A percentile compares a stretch with the other conserved stretches of the same genome.
Conservation (phyloP, 371 early-diverging fungal species). For the Umbelopsis sp. region DNA sequence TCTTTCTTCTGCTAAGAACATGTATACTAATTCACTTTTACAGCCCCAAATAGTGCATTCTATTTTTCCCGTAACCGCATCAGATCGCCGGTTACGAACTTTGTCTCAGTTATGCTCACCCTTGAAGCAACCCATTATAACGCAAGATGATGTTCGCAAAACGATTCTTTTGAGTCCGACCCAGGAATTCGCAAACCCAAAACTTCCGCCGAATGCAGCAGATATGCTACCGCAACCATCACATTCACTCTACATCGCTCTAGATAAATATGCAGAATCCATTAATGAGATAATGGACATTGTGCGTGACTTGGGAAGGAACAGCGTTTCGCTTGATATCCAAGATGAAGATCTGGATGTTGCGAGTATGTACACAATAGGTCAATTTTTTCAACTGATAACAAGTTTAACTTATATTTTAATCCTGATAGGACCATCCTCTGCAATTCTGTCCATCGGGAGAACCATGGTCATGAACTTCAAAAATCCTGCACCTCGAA, state of each 20-base stretch:
- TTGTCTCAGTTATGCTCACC: slow-evolving; percentile 42
- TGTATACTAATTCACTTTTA: too few relatives aligned
- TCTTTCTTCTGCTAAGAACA: too few relatives aligned
- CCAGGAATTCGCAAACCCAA: too few relatives aligned
- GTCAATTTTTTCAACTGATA: background rate
- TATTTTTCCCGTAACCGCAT: slow-evolving; percentile 43
- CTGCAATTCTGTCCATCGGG: slow-evolving; percentile 38
- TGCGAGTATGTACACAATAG: slow-evolving; percentile 16
- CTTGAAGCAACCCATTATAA: background rate
- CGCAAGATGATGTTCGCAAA: slow-evolving; percentile 14
- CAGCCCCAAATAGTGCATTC: slow-evolving; percentile 46
- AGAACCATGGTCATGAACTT: slow-evolving; percentile 42
- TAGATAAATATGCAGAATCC: slow-evolving; percentile 46
- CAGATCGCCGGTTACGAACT: slow-evolving; percentile 45
- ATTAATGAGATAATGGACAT: slow-evolving; percentile 37
- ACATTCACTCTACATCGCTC: slow-evolving; percentile 22
- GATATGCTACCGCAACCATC: slow-evolving; percentile 1
- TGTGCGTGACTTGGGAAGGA: slow-evolving; percentile 34
- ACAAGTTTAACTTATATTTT: background rate
- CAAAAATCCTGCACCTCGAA: slow-evolving; percentile 40
- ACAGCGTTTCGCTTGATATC: slow-evolving; percentile 37
- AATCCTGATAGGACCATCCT: slow-evolving; percentile 25
- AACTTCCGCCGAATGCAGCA: background rate
- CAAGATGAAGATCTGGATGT: slow-evolving; percentile 31
- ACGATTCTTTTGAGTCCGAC: background rate